Percentiles rank a stretch among this genome's conserved stretches.
Conservation (phyloP, 306 rosid species). For the Medicago lupulina region DNA sequence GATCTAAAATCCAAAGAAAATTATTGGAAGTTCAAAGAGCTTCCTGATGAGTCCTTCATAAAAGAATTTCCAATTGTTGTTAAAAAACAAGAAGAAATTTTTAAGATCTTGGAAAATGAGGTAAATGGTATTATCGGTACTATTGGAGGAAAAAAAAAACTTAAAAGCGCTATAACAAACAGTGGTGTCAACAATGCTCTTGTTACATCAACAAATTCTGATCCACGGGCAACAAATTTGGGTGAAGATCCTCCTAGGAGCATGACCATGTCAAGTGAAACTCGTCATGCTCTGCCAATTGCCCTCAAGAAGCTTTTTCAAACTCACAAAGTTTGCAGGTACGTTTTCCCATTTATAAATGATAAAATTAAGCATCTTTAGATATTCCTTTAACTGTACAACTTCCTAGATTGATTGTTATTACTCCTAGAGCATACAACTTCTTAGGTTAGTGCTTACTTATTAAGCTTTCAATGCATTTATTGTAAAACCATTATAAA, state of each 20-base stretch:
- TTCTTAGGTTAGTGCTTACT: too few species aligned
- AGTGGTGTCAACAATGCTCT: constrained; percentile 38
- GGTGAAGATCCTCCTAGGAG: constrained; percentile 47
- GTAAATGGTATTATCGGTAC: neutral
- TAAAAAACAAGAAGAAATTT: constrained; percentile 57
- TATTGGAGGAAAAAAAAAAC: too few species aligned
- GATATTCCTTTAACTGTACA: too few species aligned
- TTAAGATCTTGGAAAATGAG: constrained; percentile 49
- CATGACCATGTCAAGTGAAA: constrained; percentile 80
- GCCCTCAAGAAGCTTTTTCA: constrained; percentile 72
- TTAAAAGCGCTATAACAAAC: constrained; percentile 49
- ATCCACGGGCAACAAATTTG: constrained; percentile 45
- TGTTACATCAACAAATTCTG: constrained; percentile 50
- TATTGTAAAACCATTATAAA: too few species aligned
- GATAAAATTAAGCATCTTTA: too few species aligned
- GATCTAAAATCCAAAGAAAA: constrained; percentile 51
- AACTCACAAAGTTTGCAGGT: constrained; percentile 90
- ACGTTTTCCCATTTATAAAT: constrained; percentile 15
- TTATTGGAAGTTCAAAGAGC: constrained; percentile 53
- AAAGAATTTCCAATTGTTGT: constrained; percentile 59
- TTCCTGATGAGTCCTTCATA: constrained; percentile 61
- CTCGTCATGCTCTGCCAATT: constrained; percentile 72
- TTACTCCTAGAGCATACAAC: too few species aligned
- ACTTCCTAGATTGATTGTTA: too few species aligned
- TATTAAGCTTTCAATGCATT: too few species aligned